Conservation (phyloP, 2,329 filamentous ascomycete species). For the Hypoxylon sp. region DNA sequence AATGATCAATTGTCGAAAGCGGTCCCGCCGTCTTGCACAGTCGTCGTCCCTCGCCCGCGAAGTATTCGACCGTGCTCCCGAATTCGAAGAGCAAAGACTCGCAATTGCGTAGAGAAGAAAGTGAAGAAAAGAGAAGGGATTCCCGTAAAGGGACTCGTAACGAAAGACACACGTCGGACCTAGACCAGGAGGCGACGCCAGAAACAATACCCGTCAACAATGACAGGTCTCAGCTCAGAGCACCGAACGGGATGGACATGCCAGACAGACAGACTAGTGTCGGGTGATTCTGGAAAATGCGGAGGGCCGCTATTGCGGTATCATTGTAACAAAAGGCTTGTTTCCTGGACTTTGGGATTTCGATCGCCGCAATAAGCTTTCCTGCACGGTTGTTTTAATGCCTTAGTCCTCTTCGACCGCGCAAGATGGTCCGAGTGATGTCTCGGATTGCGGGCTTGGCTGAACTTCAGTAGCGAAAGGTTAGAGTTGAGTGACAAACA, state of each 20-base stretch:
- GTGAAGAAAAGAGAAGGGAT: slow-evolving; percentile 30
- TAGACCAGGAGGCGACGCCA: slow-evolving; percentile 37
- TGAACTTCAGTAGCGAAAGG: slow-evolving; percentile 27
- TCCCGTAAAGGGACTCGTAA: slow-evolving; percentile 33
- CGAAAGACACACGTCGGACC: slow-evolving; percentile 46
- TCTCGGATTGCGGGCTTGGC: slow-evolving; percentile 28
- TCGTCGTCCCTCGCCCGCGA: slow-evolving; percentile 66
- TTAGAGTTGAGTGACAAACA: slow-evolving; percentile 22
- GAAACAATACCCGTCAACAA: slow-evolving; percentile 35
- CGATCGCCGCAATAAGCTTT: slow-evolving; percentile 30
- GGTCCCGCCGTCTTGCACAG: slow-evolving; percentile 62
- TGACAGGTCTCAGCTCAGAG: slow-evolving; percentile 44
- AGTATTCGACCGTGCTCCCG: slow-evolving; percentile 60
- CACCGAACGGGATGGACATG: slow-evolving; percentile 40
- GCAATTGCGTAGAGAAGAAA: slow-evolving; percentile 32
- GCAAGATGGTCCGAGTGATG: slow-evolving; percentile 27
- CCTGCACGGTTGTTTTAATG: slow-evolving; percentile 17
- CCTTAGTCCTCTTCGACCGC: slow-evolving; percentile 1
- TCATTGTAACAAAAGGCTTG: slow-evolving; percentile 40
- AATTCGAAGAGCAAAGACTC: slow-evolving; percentile 44
- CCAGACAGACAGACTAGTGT: slow-evolving; percentile 42
- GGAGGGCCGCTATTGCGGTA: slow-evolving; percentile 40
- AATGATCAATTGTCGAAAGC: slow-evolving; percentile 50
- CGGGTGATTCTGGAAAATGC: slow-evolving; percentile 31
- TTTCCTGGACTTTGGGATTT: slow-evolving; percentile 27